Conservation (phyloP, 495 filamentous ascomycete genomes). For the Cudoniella acicularis region DNA sequence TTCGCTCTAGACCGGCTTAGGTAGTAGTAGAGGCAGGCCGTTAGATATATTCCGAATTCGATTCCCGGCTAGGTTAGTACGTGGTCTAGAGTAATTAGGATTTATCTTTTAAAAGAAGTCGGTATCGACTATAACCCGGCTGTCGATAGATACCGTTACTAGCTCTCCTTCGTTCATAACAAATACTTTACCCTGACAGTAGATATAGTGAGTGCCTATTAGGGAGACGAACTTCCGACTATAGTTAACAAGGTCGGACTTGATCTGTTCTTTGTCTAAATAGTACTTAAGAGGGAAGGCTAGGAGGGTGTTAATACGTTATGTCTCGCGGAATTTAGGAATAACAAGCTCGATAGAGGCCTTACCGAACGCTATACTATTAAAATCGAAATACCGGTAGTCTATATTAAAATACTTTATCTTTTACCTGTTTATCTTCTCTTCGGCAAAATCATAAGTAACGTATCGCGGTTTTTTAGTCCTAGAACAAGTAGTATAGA, state of each 20-base stretch:
- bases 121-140: conserved; percentile 27
- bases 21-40: too few species aligned
- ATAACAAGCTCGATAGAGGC: conserved; percentile 24
- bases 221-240: too few species aligned
- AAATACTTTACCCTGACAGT: conserved; percentile 29
- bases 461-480: conserved; percentile 21
- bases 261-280: too few species aligned
- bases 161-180: conserved; percentile 28
- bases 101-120: conserved; percentile 27
- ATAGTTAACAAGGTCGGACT: too few species aligned
- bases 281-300: conserved; percentile 33
- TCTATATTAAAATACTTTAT: too few species aligned
- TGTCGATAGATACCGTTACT: conserved; percentile 26
- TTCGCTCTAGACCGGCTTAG: neutral
- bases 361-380: conserved; percentile 27
- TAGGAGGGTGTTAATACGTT: conserved; percentile 27
- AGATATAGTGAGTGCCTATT: too few species aligned
- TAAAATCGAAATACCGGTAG: conserved; percentile 35
- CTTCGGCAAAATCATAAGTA: conserved; percentile 26
- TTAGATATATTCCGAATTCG: too few species aligned
- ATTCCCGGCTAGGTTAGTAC: conserved; percentile 1
- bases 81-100: conserved; percentile 30
- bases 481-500: conserved; percentile 41
- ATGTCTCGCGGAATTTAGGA: conserved; percentile 30
- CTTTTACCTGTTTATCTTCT: conserved; percentile 27